Percentiles rank a stretch among this genome's conserved stretches.
Evolutionary conservation across 1,284 basidiomycete genomes (phyloP).

Genomic region (Ceratobasidium sp.): DNA sequence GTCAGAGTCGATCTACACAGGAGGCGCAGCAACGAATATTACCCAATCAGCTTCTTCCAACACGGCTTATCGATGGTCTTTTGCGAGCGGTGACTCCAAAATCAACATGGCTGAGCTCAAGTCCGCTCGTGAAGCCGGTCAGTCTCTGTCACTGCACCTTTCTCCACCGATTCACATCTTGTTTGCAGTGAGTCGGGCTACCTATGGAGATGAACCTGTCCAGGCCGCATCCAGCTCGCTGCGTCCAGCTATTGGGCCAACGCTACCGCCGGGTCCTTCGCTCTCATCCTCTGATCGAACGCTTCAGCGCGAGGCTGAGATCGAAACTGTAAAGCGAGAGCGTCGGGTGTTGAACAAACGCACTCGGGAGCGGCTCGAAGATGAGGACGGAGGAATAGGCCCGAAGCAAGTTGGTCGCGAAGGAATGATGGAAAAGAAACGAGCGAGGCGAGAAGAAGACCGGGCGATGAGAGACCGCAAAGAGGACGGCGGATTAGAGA

Average conservation of each 20-base stretch:
- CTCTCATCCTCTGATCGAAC: conserved; percentile 64
- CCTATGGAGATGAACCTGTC: neutral
- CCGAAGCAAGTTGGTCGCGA: conserved; percentile 75
- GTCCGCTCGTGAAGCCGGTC: conserved; percentile 56
- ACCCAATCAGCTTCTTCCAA: conserved; percentile 51
- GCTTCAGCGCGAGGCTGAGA: conserved; percentile 64
- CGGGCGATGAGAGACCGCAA: conserved; percentile 69
- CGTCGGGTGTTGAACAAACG: conserved; percentile 57
- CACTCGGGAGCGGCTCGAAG: conserved; percentile 69
- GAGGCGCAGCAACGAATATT: conserved; percentile 17
- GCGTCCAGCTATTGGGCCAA: conserved; percentile 30
- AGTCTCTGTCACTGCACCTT: conserved; percentile 55
- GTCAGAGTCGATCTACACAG: conserved; percentile 49
- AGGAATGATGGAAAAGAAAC: conserved; percentile 78
- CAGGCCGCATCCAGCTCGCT: neutral
- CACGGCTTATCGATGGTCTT: conserved; percentile 58
- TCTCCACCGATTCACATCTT: conserved; percentile 57
- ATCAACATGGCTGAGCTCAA: conserved; percentile 64
- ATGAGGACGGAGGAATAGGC: conserved; percentile 70
- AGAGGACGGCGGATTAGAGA: conserved; percentile 69
- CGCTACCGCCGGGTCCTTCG: conserved; percentile 35
- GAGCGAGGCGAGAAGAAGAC: conserved; percentile 67
- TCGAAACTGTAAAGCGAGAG: conserved; percentile 60
- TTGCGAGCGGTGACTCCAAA: conserved; percentile 56
- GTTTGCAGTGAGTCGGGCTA: conserved; percentile 46